Base-by-base conservation (phyloP, 306 rosid species). In the Vigna trinervia region DNA sequence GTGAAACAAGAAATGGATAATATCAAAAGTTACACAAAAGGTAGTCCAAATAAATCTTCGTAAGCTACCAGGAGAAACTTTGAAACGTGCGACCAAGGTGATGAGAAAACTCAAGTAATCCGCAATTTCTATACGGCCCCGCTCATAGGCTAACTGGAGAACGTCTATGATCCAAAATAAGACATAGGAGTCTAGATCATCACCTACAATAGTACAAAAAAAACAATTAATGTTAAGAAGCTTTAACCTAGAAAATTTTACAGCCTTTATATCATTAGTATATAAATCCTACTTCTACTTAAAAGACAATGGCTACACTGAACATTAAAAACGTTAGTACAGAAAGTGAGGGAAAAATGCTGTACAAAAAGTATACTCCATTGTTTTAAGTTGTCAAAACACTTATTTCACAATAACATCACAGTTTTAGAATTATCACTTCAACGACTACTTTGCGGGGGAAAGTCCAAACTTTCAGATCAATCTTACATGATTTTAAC, bases 41-140 rank as follows among this genome's bases (percentile, higher is more conserved):
- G 41, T 19, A 51, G 36, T 64, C 47, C 45, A 76, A 60, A 73
- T 46, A 80, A 76, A 26, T n/a, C 12, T 69, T 28, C 38, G 63
- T 71, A 47, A 79, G 38, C 13, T 88, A 95, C 98, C 96, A 5
- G 83, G 86, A 69, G 76, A 79, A 87, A 87, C 96, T 82, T 81
- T 81, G 77, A 85, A 90, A 14, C 78, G 76, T 47, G 84, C 77
- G 66, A 85, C 89, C 84, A 95, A 84, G 28, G 96, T 92, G 77
- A 88, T 73, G 83, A 80, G 80, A 86, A 90, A 84, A 80, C 92
- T 90, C 78, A 92, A 71, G 80, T 80, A 82, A 85, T 89, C 91
- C 1, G 87, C 87, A 63, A 90, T 79, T 75, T 76, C 78, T 38
- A 92, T 78, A 43, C 73, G 85, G 48, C 97, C 96, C 26, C 74